Evolutionary conservation across 108 stramenopile species (phyloP).

Genomic region (Bacterosira constricta): DNA sequence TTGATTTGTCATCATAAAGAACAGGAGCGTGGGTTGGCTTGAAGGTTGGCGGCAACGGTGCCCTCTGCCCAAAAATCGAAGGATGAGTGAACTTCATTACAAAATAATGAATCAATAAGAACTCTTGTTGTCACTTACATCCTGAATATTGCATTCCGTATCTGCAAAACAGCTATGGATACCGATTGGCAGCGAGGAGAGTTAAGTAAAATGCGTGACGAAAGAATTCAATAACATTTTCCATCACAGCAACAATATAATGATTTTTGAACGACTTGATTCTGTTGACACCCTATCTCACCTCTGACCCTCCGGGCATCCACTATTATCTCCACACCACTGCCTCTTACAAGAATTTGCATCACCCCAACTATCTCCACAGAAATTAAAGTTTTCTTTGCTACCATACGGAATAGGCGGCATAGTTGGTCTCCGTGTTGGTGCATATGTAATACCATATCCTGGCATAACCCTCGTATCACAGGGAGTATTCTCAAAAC

Average conservation of each 20-base stretch:
- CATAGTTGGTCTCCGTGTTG: neutral
- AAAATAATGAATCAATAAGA: too few species aligned
- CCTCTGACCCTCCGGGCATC: neutral
- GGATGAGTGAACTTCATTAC: neutral
- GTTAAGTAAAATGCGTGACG: too few species aligned
- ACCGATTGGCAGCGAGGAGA: too few species aligned
- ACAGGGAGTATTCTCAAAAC: neutral
- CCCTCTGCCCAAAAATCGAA: neutral
- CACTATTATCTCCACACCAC: neutral
- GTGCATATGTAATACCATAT: neutral
- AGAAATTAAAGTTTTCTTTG: neutral
- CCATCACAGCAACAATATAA: too few species aligned
- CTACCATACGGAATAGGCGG: neutral
- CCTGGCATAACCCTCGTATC: neutral
- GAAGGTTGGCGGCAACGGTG: neutral
- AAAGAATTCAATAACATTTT: too few species aligned
- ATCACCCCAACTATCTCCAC: neutral
- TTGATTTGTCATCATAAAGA: neutral
- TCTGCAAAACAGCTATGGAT: neutral
- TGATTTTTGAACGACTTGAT: too few species aligned
- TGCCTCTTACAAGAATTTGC: neutral
- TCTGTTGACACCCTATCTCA: too few species aligned
- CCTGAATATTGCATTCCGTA: neutral
- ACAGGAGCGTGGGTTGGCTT: neutral
- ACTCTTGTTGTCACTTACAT: neutral